Base-by-base conservation (phyloP, 1,139 yeast genomes). In the Yamadazyma membranifaciens region DNA sequence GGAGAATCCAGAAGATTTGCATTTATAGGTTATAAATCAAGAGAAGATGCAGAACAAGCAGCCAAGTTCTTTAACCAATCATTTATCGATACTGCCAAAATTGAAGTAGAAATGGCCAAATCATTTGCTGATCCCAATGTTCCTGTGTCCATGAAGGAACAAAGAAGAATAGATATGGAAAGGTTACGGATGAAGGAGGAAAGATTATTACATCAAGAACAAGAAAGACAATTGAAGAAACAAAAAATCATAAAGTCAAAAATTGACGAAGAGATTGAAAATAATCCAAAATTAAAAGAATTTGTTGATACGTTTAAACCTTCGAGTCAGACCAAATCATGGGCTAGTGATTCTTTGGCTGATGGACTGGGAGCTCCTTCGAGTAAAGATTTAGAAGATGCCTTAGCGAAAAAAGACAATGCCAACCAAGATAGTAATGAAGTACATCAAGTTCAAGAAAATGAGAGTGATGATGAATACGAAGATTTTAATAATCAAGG, bases 1-100 rank as follows among this genome's bases (percentile, higher is more conserved):
- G 98, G 98, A 27, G 86, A 84, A 55, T 86, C 96, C 11, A 79
- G 99, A 62, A 73, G 95, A 50, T 94, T 94, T 70, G 98, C 96
- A 11, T 92, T 92, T 55, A 71, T 94, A 43, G 99, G 99, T 0
- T 92, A 77, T 62, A 83, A 80, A 54, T 72, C 80, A 12, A 72
- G 67, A 20, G 74, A 66, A 5, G 96, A 87, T 56, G 98, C 98
- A 0, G 78, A 74, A 39, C 75, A 72, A 37, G 96, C 97, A 0
- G 92, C 83, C 6, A 71, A 68, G 37, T 88, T 77, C 61, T 92
- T 86, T 62, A 70, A 94, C 63, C 75, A 78, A 12, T 78, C 95
- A 1, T 92, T 82, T 56, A 80, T 92, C 42, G 95, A 88, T 53
- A 89, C 97, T 0, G 75, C 95, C 2, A 79, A 78, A 51, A 75